Evolutionary conservation across 352 stramenopile genomes (phyloP), one percentile per base, ranked within the genome.

Genomic region (Thalassiosira mediterranea): DNA sequence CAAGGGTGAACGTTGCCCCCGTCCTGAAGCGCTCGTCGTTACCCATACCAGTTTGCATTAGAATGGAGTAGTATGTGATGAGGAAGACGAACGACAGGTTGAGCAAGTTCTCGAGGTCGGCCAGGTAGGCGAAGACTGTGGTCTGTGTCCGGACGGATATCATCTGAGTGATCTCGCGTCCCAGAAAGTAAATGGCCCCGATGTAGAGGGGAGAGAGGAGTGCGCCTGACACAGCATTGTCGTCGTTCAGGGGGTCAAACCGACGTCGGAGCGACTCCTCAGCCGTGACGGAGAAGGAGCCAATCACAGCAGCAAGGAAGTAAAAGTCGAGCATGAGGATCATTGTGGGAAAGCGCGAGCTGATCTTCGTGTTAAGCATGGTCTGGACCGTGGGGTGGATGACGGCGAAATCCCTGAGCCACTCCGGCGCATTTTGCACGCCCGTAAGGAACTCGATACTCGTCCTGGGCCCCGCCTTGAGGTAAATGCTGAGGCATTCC

Each of bases 301-400:
- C 69, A 67, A 93, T 93, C 11, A 88, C 54, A 5, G 76, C 25
- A 2, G 88, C 67, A 1, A 86, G 53, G 48, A 90, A 82, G 52
- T 83, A 78, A 11, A 74, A 76, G 72, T 91, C 86, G 8, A 90
- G 25, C 57, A 90, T 87, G 25, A 78, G 31, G 68, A 93, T 86
- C 53, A 77, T 76, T 7, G 87, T 91, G 2, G 83, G 86, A 46
- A 91, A 91, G 10, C 83, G 66, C 48, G 82, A 76, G 8, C 85
- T 66, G 67, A 91, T 92, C 38, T 88, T 90, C 40, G 83, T 53
- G 48, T 92, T 92, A 11, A 92, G 31, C 29, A 92, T 87, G 11
- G 79, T 87, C 26, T 87, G 84, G 37, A 92, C 81, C 37, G 89
- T 80, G 34, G 76, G 62, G 60, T 34, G 81, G 10, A 90, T 75